Base-by-base conservation (phyloP, 2,329 filamentous ascomycete species). In the Zalaria obscura region DNA sequence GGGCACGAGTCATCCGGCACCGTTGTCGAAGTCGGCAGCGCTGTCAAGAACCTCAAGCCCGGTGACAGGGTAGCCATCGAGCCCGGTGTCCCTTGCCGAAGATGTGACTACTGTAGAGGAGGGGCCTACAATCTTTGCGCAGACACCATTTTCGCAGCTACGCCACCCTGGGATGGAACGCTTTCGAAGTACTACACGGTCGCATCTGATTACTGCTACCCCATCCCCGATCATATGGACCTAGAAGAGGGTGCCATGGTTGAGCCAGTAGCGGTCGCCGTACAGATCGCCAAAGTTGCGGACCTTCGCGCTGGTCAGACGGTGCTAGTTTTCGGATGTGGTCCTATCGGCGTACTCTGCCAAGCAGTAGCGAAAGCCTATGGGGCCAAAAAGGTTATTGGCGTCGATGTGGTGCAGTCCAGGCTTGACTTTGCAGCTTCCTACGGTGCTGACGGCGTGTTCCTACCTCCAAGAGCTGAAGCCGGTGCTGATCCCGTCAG, bases 321-420 rank as follows among this genome's bases (percentile, higher is more conserved):
- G 4, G 64, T 70, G 0, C 63, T 69, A 1, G 64, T 70, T 2
- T 70, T 69, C 40, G 67, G 67, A 5, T 63, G 64, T 4, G 67
- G 67, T 0, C 67, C 67, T 0, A 84, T 96, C 2, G 89, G 89
- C 3, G 69, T 95, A 35, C 71, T 95, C 34, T 93, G 86, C 66
- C 83, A 81, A 35, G 85, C 87, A 4, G 88, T 94, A 2, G 85
- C 87, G 6, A 76, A 73, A 50, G 80, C 84, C 0, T 93, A 83
- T 52, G 89, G 89, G n/a, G 89, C 89, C 1, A 73, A 72, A 44
- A 89, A 79, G 59, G 73, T 95, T 9, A 78, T 93, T n/a, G 76
- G 75, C 4, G 86, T 94, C 37, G 89, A 96, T 66, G 89, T 96
- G 54, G 78, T 93, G 48, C 73, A 79, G 52, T 67, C 73, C 51